phyloP scores from a whole-genome alignment of 176 grass and related monocot species.

The Phragmites australis region DNA sequence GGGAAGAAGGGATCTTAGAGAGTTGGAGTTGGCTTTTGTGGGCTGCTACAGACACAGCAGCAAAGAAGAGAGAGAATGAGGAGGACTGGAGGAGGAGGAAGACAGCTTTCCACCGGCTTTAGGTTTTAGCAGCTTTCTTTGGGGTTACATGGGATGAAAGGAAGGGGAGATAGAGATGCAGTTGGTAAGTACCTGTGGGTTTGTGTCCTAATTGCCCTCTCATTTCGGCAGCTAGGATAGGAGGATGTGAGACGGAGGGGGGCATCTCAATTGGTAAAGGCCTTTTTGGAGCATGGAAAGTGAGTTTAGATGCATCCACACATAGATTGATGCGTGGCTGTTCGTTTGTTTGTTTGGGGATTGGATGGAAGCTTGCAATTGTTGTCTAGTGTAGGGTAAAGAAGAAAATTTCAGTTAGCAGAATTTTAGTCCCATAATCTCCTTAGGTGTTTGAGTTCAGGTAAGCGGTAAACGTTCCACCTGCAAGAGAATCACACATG shows the following conservation, averaged over 20 bases:
- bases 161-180: neutral
- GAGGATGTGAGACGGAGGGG: conserved; percentile 5
- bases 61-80: conserved; percentile 9
- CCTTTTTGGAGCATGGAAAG: conserved; percentile 19
- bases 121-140: conserved; percentile 65
- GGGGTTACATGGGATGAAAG: conserved; percentile 41
- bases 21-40: conserved; percentile 58
- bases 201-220: conserved; percentile 48
- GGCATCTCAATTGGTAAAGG: conserved; percentile 36
- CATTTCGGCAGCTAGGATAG: neutral
- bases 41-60: conserved; percentile 46
- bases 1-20: conserved; percentile 63
- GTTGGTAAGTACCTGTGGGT: conserved; percentile 46
- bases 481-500: neutral
- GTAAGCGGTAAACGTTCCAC: neutral
- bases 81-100: neutral
- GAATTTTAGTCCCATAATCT: neutral
- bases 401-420: neutral
- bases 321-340: neutral
- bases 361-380: conserved; percentile 35
- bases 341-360: neutral
- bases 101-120: conserved; percentile 69
- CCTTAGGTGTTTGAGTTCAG: neutral
- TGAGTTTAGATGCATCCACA: conserved; percentile 2
- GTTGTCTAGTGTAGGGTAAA: conserved; percentile 2